phyloP scores from a whole-genome alignment of 2,329 filamentous ascomycete genomes.

The Didymellaceae sp. region DNA sequence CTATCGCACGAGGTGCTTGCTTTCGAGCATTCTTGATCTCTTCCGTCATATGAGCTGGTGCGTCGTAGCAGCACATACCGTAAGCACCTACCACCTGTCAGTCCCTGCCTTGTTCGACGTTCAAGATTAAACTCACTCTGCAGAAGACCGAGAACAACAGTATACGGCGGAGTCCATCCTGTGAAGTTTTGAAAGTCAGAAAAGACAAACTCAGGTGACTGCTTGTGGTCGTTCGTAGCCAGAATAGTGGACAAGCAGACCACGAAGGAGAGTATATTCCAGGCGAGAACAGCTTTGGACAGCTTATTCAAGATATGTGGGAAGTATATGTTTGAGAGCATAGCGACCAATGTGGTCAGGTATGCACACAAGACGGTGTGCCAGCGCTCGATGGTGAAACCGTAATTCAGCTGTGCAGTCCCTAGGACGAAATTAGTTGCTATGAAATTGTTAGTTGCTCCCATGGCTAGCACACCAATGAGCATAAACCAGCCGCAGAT shows the following conservation, averaged over 20 bases:
- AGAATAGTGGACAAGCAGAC: slow-evolving; percentile 61
- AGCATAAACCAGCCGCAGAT: slow-evolving; percentile 49
- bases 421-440: slow-evolving; percentile 63
- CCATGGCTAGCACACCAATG: slow-evolving; percentile 58
- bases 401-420: slow-evolving; percentile 59
- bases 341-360: slow-evolving; percentile 53
- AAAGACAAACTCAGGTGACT: slow-evolving; percentile 63
- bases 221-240: slow-evolving; percentile 61
- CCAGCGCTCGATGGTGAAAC: slow-evolving; percentile 62
- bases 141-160: slow-evolving; percentile 61
- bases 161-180: slow-evolving; percentile 59
- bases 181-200: slow-evolving; percentile 61
- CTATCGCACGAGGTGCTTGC: slow-evolving; percentile 57
- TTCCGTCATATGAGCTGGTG: slow-evolving; percentile 61
- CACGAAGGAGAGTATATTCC: slow-evolving; percentile 62
- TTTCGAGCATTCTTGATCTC: slow-evolving; percentile 60
- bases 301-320: slow-evolving; percentile 60
- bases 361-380: slow-evolving; percentile 63
- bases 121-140: slow-evolving; percentile 45
- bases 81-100: slow-evolving; percentile 48
- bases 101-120: neutral
- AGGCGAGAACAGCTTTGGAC: slow-evolving; percentile 57
- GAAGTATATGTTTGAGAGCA: slow-evolving; percentile 58
- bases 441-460: slow-evolving; percentile 62
- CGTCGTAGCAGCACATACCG: slow-evolving; percentile 62